Evolutionary conservation across 139 green algal genomes (phyloP), one percentile per base, ranked within the genome.

Genomic region (Coelastrella sp.): DNA sequence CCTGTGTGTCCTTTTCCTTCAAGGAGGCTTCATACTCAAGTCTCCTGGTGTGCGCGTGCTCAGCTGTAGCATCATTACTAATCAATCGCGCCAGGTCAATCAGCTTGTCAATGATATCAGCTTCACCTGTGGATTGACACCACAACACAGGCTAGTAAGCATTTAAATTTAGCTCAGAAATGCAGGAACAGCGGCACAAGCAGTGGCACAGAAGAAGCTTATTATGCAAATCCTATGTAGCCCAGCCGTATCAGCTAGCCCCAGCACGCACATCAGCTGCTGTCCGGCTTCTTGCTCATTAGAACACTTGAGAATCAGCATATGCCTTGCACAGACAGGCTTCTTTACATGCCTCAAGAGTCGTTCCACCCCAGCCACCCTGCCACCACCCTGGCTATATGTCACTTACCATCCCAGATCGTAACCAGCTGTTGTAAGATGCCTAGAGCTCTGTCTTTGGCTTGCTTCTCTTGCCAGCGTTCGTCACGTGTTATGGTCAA

Each of bases 401-500:
- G n/a, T 47, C 32, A 59, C 86, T 85, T 76, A 85, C 76, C n/a
- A 14, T 90, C 86, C 86, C 86, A 90, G 17, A 76, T 17, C 5
- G n/a, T 61, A 14, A 16, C 17, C 59, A 90, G 86, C 64, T 71
- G 20, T 81, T 91, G 87, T 20, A 91, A 14, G 10, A 84, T 32
- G 65, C 73, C 87, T 1, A 32, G 54, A 7, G 78, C 87, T 78
- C 92, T 92, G 20, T 94, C 86, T 7, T 23, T 47, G 5, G 86
- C 83, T 60, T 85, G 73, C 47, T 80, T 73, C n/a, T 90, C 77
- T 57, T 94, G 93, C 32, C 78, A 89, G 64, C 75, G 56, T 54
- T 91, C 81, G 86, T 89, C 83, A 59, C 91, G 91, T 0, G 93
- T 92, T 73, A 97, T 96, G 79, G 93, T 95, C 85, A 97, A 95